Evolutionary conservation across 1,284 basidiomycete genomes (phyloP).

Genomic region (Cutaneotrichosporon spelunceum): DNA sequence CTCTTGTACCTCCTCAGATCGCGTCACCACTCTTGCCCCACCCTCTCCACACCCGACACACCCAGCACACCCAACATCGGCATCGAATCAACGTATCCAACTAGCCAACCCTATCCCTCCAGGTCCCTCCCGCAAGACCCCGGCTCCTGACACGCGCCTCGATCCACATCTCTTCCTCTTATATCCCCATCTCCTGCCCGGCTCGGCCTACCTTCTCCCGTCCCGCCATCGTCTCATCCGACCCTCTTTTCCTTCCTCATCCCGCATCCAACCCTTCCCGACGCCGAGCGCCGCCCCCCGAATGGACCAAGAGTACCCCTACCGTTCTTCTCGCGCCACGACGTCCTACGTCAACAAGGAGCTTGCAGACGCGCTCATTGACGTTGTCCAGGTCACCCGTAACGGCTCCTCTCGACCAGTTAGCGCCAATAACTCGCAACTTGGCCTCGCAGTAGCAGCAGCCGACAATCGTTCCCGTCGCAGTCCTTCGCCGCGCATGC

Average conservation of each 20-base stretch:
- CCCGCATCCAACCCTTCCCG: neutral
- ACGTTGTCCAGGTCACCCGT: constrained; percentile 43
- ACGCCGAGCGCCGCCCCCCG: neutral
- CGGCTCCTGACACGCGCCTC: neutral
- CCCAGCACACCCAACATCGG: too few relatives aligned
- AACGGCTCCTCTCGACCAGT: constrained; percentile 27
- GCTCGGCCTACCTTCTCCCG: neutral
- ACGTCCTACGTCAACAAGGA: constrained; percentile 25
- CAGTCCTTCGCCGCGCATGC: neutral
- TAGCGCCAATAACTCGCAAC: constrained; percentile 10
- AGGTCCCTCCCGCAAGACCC: neutral
- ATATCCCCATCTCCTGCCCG: neutral
- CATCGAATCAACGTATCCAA: too few relatives aligned
- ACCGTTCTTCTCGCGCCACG: constrained; percentile 1
- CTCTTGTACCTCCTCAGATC: too few relatives aligned
- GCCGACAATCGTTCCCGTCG: neutral
- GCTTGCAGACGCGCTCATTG: constrained; percentile 40
- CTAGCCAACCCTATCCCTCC: neutral
- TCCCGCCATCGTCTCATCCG: neutral
- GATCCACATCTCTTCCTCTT: neutral
- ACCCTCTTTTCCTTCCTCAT: neutral
- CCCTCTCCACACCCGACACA: too few relatives aligned
- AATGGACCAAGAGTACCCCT: constrained; percentile 1
- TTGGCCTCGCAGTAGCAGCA: neutral
- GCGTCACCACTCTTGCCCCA: too few relatives aligned